A percentile compares a stretch with the other conserved stretches of the same genome.
Conservation (phyloP, 2,329 filamentous ascomycete genomes). For the Trichophyton simii region DNA sequence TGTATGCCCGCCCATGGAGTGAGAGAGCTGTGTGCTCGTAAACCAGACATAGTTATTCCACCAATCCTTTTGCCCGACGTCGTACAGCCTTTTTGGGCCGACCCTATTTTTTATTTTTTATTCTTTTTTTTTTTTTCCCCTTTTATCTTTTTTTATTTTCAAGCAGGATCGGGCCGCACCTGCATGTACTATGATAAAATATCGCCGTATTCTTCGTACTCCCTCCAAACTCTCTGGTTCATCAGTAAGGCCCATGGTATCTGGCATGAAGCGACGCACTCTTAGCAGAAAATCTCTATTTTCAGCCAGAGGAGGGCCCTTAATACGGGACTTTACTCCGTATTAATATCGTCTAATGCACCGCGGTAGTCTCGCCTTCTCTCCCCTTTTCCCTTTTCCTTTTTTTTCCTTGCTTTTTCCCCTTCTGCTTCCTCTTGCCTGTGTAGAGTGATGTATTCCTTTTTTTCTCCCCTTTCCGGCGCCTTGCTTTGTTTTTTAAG, state of each 20-base stretch:
- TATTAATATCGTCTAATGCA: slow-evolving; percentile 1
- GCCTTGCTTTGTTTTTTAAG: background rate
- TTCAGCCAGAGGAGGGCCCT: too few species aligned
- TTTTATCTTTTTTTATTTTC: background rate
- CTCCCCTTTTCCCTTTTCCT: background rate
- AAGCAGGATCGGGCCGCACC: slow-evolving; percentile 5
- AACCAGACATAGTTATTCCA: background rate
- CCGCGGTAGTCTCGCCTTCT: background rate
- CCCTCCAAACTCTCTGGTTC: background rate
- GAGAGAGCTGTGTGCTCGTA: background rate
- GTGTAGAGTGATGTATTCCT: background rate
- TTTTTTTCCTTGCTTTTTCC: background rate
- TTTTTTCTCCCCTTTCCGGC: background rate
- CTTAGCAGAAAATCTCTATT: too few species aligned
- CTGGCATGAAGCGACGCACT: too few species aligned
- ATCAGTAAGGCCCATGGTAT: background rate
- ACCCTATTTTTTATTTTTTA: slow-evolving; percentile 1
- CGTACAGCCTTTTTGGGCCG: slow-evolving; percentile 1
- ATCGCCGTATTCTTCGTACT: slow-evolving; percentile 2
- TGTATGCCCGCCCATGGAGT: background rate
- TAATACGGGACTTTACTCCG: background rate
- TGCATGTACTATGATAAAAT: slow-evolving; percentile 5
- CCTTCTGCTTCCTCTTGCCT: background rate
- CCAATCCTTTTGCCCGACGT: slow-evolving; percentile 1
- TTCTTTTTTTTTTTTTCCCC: background rate